These are phyloP conservation scores for Hanseniaspora thailandica DNA, from an alignment of 805 yeast genomes.

Conservation along the genomic window DNA sequence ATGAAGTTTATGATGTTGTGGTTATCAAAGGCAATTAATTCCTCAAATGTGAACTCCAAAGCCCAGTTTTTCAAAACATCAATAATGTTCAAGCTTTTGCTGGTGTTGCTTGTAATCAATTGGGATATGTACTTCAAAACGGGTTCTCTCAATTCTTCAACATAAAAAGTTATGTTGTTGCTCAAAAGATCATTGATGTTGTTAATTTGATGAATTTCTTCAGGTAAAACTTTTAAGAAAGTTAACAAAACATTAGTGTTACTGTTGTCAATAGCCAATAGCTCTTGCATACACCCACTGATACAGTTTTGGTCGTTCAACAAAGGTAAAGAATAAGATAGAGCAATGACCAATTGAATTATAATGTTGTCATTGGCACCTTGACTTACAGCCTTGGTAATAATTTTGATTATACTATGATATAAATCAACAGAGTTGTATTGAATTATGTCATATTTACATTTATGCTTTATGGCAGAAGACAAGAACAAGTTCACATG, in stretches of 20 bases:
- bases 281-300: conserved; percentile 42
- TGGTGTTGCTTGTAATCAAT: background rate
- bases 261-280: conserved; percentile 32
- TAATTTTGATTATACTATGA: conserved; percentile 32
- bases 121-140: conserved; percentile 1
- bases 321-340: conserved; percentile 72
- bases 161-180: background rate
- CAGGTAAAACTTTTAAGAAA: conserved; percentile 79
- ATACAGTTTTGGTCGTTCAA: conserved; percentile 56
- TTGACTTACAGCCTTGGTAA: background rate
- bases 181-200: conserved; percentile 65
- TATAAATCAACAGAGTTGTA: conserved; percentile 41
- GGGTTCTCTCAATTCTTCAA: conserved; percentile 17
- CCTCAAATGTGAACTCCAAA: conserved; percentile 64
- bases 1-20: conserved; percentile 2
- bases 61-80: conserved; percentile 83
- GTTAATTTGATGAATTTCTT: conserved; percentile 56
- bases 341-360: conserved; percentile 69
- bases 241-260: conserved; percentile 43
- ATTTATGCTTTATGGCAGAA: conserved; percentile 76
- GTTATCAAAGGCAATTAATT: conserved; percentile 44
- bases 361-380: conserved; percentile 42
- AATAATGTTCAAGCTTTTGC: background rate
- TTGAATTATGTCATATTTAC: conserved; percentile 75
- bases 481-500: conserved; percentile 69